Percentiles rank a stretch among this genome's conserved stretches.
Evolutionary conservation across 805 yeast genomes (phyloP).

Genomic region (Pichia thaimueangensis): DNA sequence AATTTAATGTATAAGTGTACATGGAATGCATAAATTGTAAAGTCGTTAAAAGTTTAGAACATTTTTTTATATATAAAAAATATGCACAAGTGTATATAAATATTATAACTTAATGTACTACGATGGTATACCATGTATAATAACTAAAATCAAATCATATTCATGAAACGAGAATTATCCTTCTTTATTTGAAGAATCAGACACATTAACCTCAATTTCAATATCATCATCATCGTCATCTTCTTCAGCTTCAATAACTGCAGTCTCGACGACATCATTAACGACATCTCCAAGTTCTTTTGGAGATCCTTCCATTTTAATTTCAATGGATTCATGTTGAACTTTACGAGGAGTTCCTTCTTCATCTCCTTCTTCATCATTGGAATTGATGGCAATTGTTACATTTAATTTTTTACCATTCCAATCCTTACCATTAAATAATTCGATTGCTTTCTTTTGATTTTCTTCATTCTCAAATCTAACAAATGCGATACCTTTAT

Average conservation of each 20-base stretch:
- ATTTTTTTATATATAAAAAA: too few species aligned
- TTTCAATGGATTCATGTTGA: conserved; percentile 4
- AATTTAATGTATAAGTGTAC: too few species aligned
- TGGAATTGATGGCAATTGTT: conserved; percentile 65
- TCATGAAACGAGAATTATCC: too few species aligned
- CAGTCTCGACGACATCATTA: not conserved
- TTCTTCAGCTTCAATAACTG: conserved; percentile 1
- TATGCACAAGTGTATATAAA: too few species aligned
- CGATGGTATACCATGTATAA: too few species aligned
- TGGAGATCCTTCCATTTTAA: not conserved
- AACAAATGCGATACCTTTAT: conserved; percentile 62
- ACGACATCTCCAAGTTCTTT: not conserved
- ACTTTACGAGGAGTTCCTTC: conserved; percentile 4
- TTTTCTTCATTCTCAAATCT: conserved; percentile 41
- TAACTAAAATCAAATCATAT: too few species aligned
- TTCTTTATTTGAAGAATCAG: not conserved
- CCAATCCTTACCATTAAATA: conserved; percentile 58
- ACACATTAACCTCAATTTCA: conserved; percentile 12
- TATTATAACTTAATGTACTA: too few species aligned
- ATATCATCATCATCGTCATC: conserved; percentile 9
- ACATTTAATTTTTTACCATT: conserved; percentile 63
- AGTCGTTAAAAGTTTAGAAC: too few species aligned
- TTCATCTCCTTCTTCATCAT: conserved; percentile 16
- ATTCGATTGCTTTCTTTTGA: conserved; percentile 47
- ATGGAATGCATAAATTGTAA: too few species aligned